Evolutionary conservation across 768 basidiomycete species (phyloP), one percentile per base, ranked within the genome.

Genomic region (Xanthoconium purpureum): DNA sequence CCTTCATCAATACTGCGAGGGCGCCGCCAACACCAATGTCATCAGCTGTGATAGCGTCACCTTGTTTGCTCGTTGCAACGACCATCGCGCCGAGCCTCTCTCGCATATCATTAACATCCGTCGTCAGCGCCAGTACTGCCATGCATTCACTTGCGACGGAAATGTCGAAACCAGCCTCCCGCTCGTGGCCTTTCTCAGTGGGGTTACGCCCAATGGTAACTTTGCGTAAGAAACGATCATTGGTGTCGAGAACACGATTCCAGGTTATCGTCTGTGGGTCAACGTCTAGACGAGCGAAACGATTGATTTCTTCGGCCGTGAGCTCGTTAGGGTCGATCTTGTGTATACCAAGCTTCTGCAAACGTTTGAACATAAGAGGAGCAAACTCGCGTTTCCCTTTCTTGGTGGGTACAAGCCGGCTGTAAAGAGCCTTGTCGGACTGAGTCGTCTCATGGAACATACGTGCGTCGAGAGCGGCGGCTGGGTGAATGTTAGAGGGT

Each of bases 381-480:
- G 94, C 90, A 65, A 98, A 99, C 64, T 90, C 89, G 64, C 94
- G 89, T 71, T 89, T 90, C 59, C 94, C 94, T 76, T 98, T 98
- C 79, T 93, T 92, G 48, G 84, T 75, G 6, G 95, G 95, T 37
- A 95, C 94, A 28, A 99, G 82, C 35, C 97, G 93, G 66, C 76
- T 90, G 77, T 91, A 98, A 46, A 99, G 80, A 5, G 87, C 93
- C 83, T 98, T 98, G 77, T 99, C 94, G 51, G 87, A 83, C 68
- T 95, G 94, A 10, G 96, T 98, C 14, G 85, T 88, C 71, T 99
- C 96, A 66, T 99, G 96, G 84, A 98, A 96, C 74, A 97, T 95
- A 50, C 96, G 87, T 18, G 96, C 96, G 69, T 97, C 94, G 53
- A 99, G 78, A 50, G 96, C 97, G 56, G 97, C 96, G 60, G 96